Base-by-base conservation (phyloP, 2,329 filamentous ascomycete species). In the Phialophora tarda region DNA sequence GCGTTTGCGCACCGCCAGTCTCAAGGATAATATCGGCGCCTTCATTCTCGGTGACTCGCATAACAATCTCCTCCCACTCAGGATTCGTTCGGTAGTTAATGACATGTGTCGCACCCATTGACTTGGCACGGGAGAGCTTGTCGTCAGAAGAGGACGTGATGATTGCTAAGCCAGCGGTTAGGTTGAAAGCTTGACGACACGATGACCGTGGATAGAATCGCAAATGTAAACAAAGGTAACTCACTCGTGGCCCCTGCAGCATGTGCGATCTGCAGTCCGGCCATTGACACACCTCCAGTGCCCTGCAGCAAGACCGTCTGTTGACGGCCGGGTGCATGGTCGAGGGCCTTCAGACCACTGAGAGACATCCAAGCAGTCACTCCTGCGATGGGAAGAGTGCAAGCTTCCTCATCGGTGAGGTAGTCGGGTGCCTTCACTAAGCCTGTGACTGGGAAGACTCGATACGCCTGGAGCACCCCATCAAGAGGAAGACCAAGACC, bases 321-420 rank as follows among this genome's bases (percentile, higher is more conserved):
- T 1, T 77, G 79, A n/a, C 78, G 7, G 82, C n/a, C 83, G 76
- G 11, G 76, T 77, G 67, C 81, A 71, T 2, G 77, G 73, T 1
- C 73, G 64, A 74, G 78, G 81, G 23, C 80, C 79, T 72, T 85
- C 82, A 62, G 78, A 4, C 79, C 79, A 71, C 82, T 82, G 57
- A 85, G 76, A 4, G 79, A 75, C 74, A 80, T 83, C 81, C 82
- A 85, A 2, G 78, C 82, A 10, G 82, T 84, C 2, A 86, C 78
- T 60, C 75, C 72, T 3, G 82, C 82, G 53, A 83, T 81, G 11
- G 79, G 79, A 10, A 82, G 69, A 7, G 81, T 76, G 14, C 75
- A 73, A 0, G 80, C 78, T 70, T 80, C 77, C 63, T 80, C 77
- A 2, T 69, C 71, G 51, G 84, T 81, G 72, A 79, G 55, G 67